Conservation (phyloP, 108 stramenopile genomes). For the Fistulifera solaris region DNA sequence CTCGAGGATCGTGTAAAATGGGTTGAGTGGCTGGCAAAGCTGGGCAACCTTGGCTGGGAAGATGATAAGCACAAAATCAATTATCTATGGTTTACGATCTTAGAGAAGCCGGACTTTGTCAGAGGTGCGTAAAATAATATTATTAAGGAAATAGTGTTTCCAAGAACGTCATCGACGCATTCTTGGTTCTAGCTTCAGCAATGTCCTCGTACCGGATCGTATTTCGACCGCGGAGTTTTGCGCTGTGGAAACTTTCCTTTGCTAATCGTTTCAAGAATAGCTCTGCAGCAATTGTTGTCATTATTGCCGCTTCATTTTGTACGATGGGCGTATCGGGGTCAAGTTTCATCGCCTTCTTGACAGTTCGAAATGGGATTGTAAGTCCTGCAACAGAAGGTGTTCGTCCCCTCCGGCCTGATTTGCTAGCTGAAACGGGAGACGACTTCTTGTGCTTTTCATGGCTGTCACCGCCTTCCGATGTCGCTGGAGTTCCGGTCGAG, state of each 20-base stretch:
- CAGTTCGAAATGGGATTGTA: slow-evolving; percentile 69
- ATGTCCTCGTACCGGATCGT: slow-evolving; percentile 84
- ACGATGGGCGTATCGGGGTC: slow-evolving; percentile 75
- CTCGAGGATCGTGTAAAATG: neutral
- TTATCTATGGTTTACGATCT: slow-evolving; percentile 14
- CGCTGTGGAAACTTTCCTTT: slow-evolving; percentile 48
- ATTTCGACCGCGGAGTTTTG: slow-evolving; percentile 56
- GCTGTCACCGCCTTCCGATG: neutral
- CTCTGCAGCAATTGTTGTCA: slow-evolving; percentile 65
- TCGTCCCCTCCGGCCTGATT: slow-evolving; percentile 17
- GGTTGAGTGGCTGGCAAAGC: slow-evolving; percentile 12
- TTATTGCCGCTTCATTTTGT: slow-evolving; percentile 80
- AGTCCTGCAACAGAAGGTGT: slow-evolving; percentile 62
- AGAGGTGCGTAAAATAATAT: too few relatives aligned
- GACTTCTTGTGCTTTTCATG: neutral
- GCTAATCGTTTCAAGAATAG: slow-evolving; percentile 69
- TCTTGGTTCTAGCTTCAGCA: slow-evolving; percentile 69
- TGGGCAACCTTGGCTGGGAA: slow-evolving; percentile 6
- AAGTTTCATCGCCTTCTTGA: slow-evolving; percentile 78
- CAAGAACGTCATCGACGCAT: slow-evolving; percentile 52
- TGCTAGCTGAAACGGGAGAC: neutral
- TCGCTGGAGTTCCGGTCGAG: neutral
- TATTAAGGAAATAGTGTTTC: slow-evolving; percentile 59
- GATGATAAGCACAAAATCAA: slow-evolving; percentile 9
- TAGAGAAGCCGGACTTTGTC: slow-evolving; percentile 6